Conservation (phyloP, 1,284 basidiomycete species). For the Cystobasidium slooffiae region DNA sequence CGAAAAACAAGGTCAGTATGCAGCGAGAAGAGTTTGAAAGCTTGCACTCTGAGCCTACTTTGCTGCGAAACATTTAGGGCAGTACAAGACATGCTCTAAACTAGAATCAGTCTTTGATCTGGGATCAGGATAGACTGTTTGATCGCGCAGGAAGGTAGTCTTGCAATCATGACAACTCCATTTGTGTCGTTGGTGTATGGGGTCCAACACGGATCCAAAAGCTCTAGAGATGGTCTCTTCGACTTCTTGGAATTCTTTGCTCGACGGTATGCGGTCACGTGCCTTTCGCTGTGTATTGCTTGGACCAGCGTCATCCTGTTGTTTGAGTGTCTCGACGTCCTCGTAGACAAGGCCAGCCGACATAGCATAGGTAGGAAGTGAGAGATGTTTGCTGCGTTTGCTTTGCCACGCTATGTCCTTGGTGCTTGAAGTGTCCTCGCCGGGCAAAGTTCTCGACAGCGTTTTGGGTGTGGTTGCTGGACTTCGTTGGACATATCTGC, state of each 20-base stretch:
- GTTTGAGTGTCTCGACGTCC: conserved; percentile 14
- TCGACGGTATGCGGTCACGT: conserved; percentile 2
- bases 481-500: conserved; percentile 25
- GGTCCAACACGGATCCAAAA: conserved; percentile 40
- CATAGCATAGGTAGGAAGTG: conserved; percentile 7
- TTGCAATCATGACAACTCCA: conserved; percentile 34
- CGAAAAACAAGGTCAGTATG: neutral
- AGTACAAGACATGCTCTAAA: conserved; percentile 26
- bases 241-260: conserved; percentile 21
- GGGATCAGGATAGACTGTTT: conserved; percentile 41
- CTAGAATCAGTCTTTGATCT: conserved; percentile 16
- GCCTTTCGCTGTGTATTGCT: neutral
- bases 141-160: conserved; percentile 35
- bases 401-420: conserved; percentile 4
- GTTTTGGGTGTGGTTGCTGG: conserved; percentile 35
- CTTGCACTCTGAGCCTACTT: conserved; percentile 10
- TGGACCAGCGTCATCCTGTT: neutral
- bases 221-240: conserved; percentile 42
- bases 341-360: neutral
- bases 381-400: conserved; percentile 32
- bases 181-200: conserved; percentile 17
- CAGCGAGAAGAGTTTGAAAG: neutral
- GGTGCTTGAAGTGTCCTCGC: neutral
- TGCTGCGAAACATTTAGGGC: conserved; percentile 34
- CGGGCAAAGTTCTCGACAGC: neutral